These are phyloP conservation scores for Mycena vitilis DNA, from an alignment of 768 basidiomycete species.

Conservation along the genomic window DNA sequence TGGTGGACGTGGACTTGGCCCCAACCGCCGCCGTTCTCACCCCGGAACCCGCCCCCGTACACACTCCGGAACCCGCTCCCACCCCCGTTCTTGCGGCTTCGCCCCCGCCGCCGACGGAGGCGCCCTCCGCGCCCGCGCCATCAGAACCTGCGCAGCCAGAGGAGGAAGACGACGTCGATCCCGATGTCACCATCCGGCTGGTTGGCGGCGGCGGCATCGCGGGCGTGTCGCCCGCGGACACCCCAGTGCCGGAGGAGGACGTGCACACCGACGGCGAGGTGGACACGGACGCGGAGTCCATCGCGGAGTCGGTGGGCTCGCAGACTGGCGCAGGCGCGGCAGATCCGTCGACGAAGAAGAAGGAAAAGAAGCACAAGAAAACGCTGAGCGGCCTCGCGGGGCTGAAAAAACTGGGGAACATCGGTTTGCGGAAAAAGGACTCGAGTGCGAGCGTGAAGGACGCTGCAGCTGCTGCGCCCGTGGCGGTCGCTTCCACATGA, in stretches of 20 bases:
- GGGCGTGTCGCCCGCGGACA: constrained; percentile 48
- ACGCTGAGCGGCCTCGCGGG: constrained; percentile 67
- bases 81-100: constrained; percentile 4
- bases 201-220: constrained; percentile 66
- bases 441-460: constrained; percentile 62
- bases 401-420: constrained; percentile 65
- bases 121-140: constrained; percentile 3
- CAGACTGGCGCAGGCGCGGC: constrained; percentile 23
- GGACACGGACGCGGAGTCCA: constrained; percentile 53
- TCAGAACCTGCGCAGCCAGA: constrained; percentile 24
- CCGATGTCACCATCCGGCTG: constrained; percentile 64
- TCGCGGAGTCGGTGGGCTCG: constrained; percentile 49
- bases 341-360: constrained; percentile 33
- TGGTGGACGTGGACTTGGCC: constrained; percentile 49
- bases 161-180: constrained; percentile 31
- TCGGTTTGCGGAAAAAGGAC: constrained; percentile 64
- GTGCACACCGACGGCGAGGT: constrained; percentile 47
- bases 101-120: constrained; percentile 8
- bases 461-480: constrained; percentile 17
- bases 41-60: constrained; percentile 7
- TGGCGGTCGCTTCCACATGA: constrained; percentile 4
- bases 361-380: constrained; percentile 61
- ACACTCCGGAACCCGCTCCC: neutral
- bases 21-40: constrained; percentile 41
- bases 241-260: constrained; percentile 35